Evolutionary conservation across 2,329 filamentous ascomycete genomes (phyloP).

Genomic region (Cladorrhinum sp.): DNA sequence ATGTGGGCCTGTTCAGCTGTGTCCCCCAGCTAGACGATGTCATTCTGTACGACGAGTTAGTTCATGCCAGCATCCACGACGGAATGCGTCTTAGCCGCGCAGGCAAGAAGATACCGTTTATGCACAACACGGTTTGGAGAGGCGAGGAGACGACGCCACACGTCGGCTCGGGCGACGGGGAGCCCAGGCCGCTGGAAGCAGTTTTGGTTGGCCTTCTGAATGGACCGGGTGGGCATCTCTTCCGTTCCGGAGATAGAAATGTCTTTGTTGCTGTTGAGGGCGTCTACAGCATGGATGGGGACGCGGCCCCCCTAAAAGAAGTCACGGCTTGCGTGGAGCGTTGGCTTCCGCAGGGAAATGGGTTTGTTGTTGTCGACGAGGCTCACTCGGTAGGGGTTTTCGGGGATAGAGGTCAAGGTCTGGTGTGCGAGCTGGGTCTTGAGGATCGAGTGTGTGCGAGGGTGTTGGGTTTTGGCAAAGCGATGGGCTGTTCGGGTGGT

Average conservation of each 20-base stretch:
- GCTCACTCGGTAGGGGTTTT: slow-evolving; percentile 64
- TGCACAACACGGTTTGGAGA: slow-evolving; percentile 50
- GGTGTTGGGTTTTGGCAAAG: slow-evolving; percentile 66
- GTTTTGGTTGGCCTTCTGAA: slow-evolving; percentile 33
- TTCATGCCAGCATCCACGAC: slow-evolving; percentile 77
- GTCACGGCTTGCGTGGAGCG: slow-evolving; percentile 57
- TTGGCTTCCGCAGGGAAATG: slow-evolving; percentile 55
- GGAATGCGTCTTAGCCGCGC: slow-evolving; percentile 68
- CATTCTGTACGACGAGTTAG: slow-evolving; percentile 69
- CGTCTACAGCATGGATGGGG: slow-evolving; percentile 82
- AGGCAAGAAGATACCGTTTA: slow-evolving; percentile 45
- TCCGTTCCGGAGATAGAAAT: slow-evolving; percentile 42
- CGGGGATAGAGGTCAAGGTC: slow-evolving; percentile 52
- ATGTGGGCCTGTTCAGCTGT: slow-evolving; percentile 59
- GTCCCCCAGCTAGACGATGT: slow-evolving; percentile 58
- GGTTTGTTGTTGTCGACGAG: slow-evolving; percentile 64
- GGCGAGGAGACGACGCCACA: neutral
- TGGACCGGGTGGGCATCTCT: slow-evolving; percentile 31
- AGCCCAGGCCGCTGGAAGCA: slow-evolving; percentile 27
- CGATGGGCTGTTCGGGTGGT: slow-evolving; percentile 68
- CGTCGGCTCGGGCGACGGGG: neutral
- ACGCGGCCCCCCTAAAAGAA: slow-evolving; percentile 60
- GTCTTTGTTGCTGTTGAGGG: slow-evolving; percentile 69
- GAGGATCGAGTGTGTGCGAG: slow-evolving; percentile 55
- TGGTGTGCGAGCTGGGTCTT: slow-evolving; percentile 56